These are phyloP conservation scores for Golovinomyces cichoracearum DNA, from an alignment of 2,329 filamentous ascomycete genomes.

Conservation along the genomic window DNA sequence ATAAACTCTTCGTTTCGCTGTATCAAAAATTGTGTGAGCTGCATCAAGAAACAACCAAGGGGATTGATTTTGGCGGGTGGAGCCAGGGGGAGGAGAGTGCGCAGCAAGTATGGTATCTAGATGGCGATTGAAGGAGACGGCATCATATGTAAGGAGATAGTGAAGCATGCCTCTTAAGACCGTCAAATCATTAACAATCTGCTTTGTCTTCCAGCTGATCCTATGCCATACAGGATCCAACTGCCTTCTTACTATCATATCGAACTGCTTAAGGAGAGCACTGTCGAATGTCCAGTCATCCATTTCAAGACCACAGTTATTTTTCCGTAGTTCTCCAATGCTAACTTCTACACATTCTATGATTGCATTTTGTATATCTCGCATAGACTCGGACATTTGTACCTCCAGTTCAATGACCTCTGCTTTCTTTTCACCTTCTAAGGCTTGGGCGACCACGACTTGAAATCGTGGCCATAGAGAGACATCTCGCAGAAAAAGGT, in stretches of 20 bases:
- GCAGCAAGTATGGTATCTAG: constrained; percentile 83
- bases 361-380: constrained; percentile 74
- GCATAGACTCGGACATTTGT: constrained; percentile 85
- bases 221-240: constrained; percentile 93
- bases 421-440: constrained; percentile 77
- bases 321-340: constrained; percentile 78
- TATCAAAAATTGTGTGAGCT: constrained; percentile 79
- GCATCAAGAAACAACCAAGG: constrained; percentile 94
- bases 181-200: constrained; percentile 74
- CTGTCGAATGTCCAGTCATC: constrained; percentile 93
- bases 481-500: constrained; percentile 66
- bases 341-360: constrained; percentile 91
- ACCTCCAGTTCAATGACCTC: constrained; percentile 95
- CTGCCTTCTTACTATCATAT: constrained; percentile 64
- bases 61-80: constrained; percentile 66
- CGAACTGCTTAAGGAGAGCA: constrained; percentile 76
- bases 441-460: constrained; percentile 59
- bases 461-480: constrained; percentile 89
- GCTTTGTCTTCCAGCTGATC: constrained; percentile 78
- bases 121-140: constrained; percentile 75
- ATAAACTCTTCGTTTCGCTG: constrained; percentile 70
- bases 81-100: constrained; percentile 66
- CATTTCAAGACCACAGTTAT: constrained; percentile 73
- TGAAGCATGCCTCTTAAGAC: constrained; percentile 64
- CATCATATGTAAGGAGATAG: constrained; percentile 59